phyloP scores from a whole-genome alignment of 1,139 yeast genomes.

The Taphrina wiesneri region DNA sequence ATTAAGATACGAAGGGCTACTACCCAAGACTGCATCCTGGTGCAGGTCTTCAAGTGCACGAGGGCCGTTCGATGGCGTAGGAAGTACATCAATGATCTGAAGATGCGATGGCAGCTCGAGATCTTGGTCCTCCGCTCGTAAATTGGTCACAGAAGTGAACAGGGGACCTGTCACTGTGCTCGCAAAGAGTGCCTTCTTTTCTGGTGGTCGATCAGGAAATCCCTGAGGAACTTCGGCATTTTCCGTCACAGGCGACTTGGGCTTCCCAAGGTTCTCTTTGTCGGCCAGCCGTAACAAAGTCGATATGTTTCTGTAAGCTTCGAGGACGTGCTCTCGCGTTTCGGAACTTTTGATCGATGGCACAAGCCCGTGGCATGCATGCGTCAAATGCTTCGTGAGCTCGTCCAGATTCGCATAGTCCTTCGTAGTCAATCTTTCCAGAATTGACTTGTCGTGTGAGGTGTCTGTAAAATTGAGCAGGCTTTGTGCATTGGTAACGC shows the following conservation, averaged over 20 bases:
- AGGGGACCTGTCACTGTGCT: slow-evolving; percentile 11
- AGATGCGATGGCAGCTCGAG: slow-evolving; percentile 1
- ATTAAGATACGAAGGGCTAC: background rate
- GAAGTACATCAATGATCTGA: background rate
- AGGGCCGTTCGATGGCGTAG: background rate
- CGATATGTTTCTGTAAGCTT: background rate
- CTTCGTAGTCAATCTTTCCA: background rate
- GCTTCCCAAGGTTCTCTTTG: background rate
- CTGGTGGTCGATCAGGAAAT: slow-evolving; percentile 1
- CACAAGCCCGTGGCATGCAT: background rate
- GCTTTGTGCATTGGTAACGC: background rate
- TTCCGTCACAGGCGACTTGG: background rate
- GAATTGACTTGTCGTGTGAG: background rate
- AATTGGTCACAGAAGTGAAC: slow-evolving; percentile 9
- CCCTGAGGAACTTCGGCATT: background rate
- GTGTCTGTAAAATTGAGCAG: background rate
- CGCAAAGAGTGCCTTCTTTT: slow-evolving; percentile 1
- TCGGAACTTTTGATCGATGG: background rate
- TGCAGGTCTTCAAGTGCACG: background rate
- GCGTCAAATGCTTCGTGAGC: background rate
- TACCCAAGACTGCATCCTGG: background rate
- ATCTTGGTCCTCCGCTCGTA: background rate
- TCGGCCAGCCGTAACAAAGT: background rate
- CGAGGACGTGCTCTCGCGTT: background rate
- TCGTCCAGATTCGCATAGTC: background rate